A percentile compares a stretch with the other conserved stretches of the same genome.
These are phyloP conservation scores for Xerocomellus intermedius DNA, from an alignment of 768 basidiomycete genomes.

Conservation along the genomic window DNA sequence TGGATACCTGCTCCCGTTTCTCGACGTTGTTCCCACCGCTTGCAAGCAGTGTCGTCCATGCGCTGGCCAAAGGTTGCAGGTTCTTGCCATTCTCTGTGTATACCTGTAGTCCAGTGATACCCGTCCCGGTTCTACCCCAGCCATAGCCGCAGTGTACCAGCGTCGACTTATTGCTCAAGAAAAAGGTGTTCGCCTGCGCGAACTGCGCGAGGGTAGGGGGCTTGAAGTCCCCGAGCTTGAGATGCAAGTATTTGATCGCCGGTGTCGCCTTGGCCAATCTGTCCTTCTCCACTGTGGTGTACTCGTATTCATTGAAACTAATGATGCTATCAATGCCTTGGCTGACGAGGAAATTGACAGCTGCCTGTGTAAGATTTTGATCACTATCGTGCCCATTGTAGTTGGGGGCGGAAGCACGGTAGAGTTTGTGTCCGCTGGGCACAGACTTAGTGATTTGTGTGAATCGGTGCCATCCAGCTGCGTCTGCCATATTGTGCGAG, in stretches of 20 bases:
- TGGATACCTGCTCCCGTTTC: slow-evolving; percentile 5
- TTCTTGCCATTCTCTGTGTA: background rate
- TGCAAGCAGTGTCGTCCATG: background rate
- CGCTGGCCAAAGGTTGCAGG: background rate
- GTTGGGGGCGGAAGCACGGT: slow-evolving; percentile 25
- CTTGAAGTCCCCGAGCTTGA: slow-evolving; percentile 22
- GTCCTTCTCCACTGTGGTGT: slow-evolving; percentile 5
- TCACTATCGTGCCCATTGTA: slow-evolving; percentile 3
- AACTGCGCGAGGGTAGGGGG: slow-evolving; percentile 20
- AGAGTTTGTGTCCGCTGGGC: slow-evolving; percentile 13
- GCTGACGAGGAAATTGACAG: slow-evolving; percentile 14
- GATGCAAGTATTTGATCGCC: slow-evolving; percentile 16
- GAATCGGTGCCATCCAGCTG: slow-evolving; percentile 19
- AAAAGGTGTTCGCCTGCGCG: slow-evolving; percentile 15
- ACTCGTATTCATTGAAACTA: slow-evolving; percentile 18
- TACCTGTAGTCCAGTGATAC: slow-evolving; percentile 10
- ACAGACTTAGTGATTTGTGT: slow-evolving; percentile 10
- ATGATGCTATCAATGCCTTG: slow-evolving; percentile 22
- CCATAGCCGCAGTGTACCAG: slow-evolving; percentile 17
- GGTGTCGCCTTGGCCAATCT: slow-evolving; percentile 2
- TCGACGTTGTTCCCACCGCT: slow-evolving; percentile 7
- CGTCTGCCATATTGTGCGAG: background rate
- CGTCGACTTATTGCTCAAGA: slow-evolving; percentile 3
- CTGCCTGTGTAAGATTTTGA: slow-evolving; percentile 16
- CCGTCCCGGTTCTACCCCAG: slow-evolving; percentile 7